Evolutionary conservation across 2,329 filamentous ascomycete genomes (phyloP), one percentile per base, ranked within the genome.

Genomic region (Eutypella sp.): DNA sequence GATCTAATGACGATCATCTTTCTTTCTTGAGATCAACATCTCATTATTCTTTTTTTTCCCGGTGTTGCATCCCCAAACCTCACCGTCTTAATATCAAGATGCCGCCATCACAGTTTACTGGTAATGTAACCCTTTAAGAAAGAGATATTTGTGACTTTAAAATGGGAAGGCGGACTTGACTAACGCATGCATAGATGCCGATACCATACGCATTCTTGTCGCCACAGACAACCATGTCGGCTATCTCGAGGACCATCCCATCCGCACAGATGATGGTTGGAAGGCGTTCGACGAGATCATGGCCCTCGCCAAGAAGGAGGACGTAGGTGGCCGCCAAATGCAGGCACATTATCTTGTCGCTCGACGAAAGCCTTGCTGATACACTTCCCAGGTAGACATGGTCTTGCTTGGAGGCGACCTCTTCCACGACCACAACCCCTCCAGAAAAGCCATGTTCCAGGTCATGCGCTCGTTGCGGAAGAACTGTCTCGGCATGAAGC

Each of bases 221-320:
- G 85, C 93, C 33, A 97, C 92, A 15, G 93, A 99, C 66, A 97
- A 95, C 57, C 93, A 99, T 85, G 93, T 99, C 49, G 93, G 93
- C 43, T 97, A 90, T 68, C 88, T 89, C 62, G 93, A 99, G 69
- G 84, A 91, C 58, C 91, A 99, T 66, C 81, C 89, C 1, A 87
- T 93, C 49, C 89, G 93, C n/a, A 92, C 91, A 54, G 89, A 97
- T 64, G 93, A 99, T 66, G 96, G 90, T 68, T 97, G 92, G 91
- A 86, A 84, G 63, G 89, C 86, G 3, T 99, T 99, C 70, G 87
- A 99, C 64, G 93, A 99, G 67, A 82, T 96, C 50, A 89, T 99
- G 86, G 85, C 83, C 53, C 70, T 97, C 36, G 93, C 92, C 18
- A 88, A 85, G 60, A 82, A 84, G 27, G 78, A 85, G 62, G 93